Evolutionary conservation across 2,329 filamentous ascomycete species (phyloP), one percentile per base, ranked within the genome.

Genomic region (Metarhizium anisopliae): DNA sequence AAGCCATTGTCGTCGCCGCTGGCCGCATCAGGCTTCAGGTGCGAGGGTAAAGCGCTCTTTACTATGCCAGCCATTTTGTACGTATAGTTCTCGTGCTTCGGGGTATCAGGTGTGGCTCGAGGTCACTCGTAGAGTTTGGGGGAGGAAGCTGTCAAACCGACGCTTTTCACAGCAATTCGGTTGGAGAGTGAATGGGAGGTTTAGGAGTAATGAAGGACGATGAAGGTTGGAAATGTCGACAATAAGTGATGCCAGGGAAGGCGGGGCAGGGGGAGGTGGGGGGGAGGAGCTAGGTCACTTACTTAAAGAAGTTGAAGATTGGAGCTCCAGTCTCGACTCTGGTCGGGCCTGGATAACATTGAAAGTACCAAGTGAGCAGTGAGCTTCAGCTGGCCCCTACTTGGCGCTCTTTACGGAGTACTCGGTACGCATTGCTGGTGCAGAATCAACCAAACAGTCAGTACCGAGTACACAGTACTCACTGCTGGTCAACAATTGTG

Each of bases 41-140:
- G 93, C 47, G 88, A 80, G 61, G 92, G 90, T 65, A 96, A 77
- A 61, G 89, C 88, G 74, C 83, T 85, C 78, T 83, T 90, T 65
- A 85, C 77, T 64, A 78, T 77, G 67, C 83, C 79, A 61, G 88
- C 85, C 87, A 93, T 93, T 66, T 67, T 11, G 32, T 25, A 25
- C 74, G 67, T 63, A 57, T 38, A 29, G 50, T 16, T 47, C 13
- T 55, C 47, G 45, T 8, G 20, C 52, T 18, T 51, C 49, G 49
- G 38, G 8, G 36, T 30, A 40, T 2, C n/a, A 51, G 35, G n/a
- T 18, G 18, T 32, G 3, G 10, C n/a, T 47, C 18, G 43, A 47
- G 7, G 20, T 14, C n/a, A 6, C 25, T 47, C 43, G 43, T 47
- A n/a, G n/a, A 47, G 18, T 25, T 47, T 25, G 2, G 43, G 20